Conservation (phyloP, 257 asterid genomes). For the Gentiana dahurica region DNA sequence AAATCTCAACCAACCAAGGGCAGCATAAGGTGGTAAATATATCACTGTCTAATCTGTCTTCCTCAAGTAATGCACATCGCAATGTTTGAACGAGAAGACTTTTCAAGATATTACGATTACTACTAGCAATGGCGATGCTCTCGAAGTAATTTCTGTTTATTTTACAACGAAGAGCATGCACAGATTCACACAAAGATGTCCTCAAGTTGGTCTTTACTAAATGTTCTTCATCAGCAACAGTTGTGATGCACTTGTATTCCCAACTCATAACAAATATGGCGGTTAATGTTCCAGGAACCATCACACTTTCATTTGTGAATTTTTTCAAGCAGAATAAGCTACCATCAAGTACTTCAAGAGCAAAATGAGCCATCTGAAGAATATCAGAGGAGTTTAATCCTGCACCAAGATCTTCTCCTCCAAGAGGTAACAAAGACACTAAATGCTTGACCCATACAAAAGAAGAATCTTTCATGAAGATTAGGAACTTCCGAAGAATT, state of each 20-base stretch:
- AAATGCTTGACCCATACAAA: conserved; percentile 68
- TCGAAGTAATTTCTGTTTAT: conserved; percentile 34
- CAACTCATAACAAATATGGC: conserved; percentile 61
- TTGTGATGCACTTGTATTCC: conserved; percentile 50
- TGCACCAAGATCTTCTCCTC: conserved; percentile 21
- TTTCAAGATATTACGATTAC: conserved; percentile 37
- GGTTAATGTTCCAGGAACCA: conserved; percentile 59
- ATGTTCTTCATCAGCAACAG: conserved; percentile 30
- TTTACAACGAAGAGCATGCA: conserved; percentile 38
- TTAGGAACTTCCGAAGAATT: conserved; percentile 37
- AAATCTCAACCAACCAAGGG: conserved; percentile 54
- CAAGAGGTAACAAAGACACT: conserved; percentile 33
- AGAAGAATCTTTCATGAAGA: conserved; percentile 57
- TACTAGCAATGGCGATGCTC: conserved; percentile 26
- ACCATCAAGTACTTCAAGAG: conserved; percentile 61
- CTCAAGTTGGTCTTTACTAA: conserved; percentile 34
- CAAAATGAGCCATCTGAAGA: conserved; percentile 58
- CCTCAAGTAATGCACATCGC: conserved; percentile 37
- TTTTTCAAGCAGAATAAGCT: conserved; percentile 52
- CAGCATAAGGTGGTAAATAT: conserved; percentile 57
- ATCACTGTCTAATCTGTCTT: conserved; percentile 33
- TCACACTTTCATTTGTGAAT: conserved; percentile 38
- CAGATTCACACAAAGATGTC: conserved; percentile 49
- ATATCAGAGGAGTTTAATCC: conserved; percentile 33
- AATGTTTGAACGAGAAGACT: conserved; percentile 45